Conservation (phyloP, 2,329 filamentous ascomycete species). For the Albophoma yamanashiensis region DNA sequence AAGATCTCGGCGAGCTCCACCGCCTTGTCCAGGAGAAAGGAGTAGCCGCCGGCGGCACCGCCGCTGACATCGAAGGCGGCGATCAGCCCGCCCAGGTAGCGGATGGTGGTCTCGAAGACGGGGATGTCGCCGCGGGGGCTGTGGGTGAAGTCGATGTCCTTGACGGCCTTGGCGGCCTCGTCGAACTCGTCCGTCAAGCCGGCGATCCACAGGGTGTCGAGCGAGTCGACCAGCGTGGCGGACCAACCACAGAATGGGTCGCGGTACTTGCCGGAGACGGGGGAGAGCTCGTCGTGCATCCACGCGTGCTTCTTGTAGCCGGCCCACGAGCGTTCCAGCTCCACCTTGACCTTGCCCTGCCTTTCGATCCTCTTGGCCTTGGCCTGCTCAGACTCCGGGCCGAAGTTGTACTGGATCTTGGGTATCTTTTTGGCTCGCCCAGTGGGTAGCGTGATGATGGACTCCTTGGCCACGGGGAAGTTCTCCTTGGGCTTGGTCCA, state of each 20-base stretch:
- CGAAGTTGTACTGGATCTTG: slow-evolving; percentile 64
- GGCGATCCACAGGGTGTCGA: slow-evolving; percentile 86
- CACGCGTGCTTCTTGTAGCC: slow-evolving; percentile 75
- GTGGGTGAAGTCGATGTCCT: slow-evolving; percentile 74
- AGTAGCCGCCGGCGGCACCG: slow-evolving; percentile 42
- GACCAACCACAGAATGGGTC: slow-evolving; percentile 91
- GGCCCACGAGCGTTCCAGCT: slow-evolving; percentile 69
- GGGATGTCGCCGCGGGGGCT: slow-evolving; percentile 59
- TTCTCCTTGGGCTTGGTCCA: slow-evolving; percentile 68
- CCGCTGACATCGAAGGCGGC: slow-evolving; percentile 80
- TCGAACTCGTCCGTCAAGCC: slow-evolving; percentile 69
- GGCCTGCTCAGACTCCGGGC: slow-evolving; percentile 48
- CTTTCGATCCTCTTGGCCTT: slow-evolving; percentile 55
- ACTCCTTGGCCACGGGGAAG: slow-evolving; percentile 63
- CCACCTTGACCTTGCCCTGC: slow-evolving; percentile 56
- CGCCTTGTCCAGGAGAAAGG: slow-evolving; percentile 64
- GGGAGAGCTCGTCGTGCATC: slow-evolving; percentile 76
- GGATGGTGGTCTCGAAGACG: slow-evolving; percentile 87
- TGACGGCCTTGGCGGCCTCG: slow-evolving; percentile 59
- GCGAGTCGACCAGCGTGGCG: slow-evolving; percentile 71
- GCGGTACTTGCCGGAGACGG: slow-evolving; percentile 53
- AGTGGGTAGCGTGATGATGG: slow-evolving; percentile 66
- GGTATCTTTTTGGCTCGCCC: slow-evolving; percentile 61
- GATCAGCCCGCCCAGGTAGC: slow-evolving; percentile 79
- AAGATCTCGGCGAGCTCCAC: slow-evolving; percentile 70